Conservation (phyloP, 2,329 filamentous ascomycete genomes). For the Zymoseptoria tritici region DNA sequence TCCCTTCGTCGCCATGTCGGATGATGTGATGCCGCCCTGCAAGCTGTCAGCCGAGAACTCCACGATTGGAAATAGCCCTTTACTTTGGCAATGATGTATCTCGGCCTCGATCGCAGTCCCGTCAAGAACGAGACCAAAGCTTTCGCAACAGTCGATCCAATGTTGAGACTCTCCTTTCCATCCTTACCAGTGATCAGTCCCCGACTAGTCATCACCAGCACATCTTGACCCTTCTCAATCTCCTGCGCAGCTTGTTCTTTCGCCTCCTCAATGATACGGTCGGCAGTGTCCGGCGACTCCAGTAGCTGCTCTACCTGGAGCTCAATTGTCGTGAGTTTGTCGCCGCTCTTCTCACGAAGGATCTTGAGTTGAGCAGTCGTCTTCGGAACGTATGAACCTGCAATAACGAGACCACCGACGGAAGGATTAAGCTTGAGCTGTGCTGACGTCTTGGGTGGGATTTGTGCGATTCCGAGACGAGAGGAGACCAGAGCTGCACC, state of each 20-base stretch:
- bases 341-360: constrained; percentile 34
- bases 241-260: constrained; percentile 26
- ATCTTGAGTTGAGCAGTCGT: constrained; percentile 49
- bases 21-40: constrained; percentile 51
- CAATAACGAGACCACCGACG: constrained; percentile 47
- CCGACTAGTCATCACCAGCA: constrained; percentile 53
- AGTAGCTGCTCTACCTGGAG: constrained; percentile 46
- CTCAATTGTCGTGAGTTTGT: constrained; percentile 40
- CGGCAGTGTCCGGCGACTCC: constrained; percentile 29
- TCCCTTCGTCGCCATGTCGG: constrained; percentile 52
- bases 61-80: neutral
- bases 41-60: neutral
- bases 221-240: constrained; percentile 43
- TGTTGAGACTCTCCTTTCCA: constrained; percentile 46
- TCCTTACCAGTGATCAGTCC: constrained; percentile 45
- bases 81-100: constrained; percentile 52
- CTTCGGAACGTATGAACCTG: constrained; percentile 53
- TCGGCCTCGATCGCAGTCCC: constrained; percentile 41
- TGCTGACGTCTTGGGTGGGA: constrained; percentile 43
- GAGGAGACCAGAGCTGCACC: constrained; percentile 44
- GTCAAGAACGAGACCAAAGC: constrained; percentile 46
- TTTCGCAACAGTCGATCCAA: constrained; percentile 46
- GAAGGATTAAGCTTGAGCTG: constrained; percentile 36
- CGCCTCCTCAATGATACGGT: constrained; percentile 32
- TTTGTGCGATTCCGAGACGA: constrained; percentile 46